Base-by-base conservation (phyloP, 1,139 yeast species). In the Saccharomycopsis phalli region DNA sequence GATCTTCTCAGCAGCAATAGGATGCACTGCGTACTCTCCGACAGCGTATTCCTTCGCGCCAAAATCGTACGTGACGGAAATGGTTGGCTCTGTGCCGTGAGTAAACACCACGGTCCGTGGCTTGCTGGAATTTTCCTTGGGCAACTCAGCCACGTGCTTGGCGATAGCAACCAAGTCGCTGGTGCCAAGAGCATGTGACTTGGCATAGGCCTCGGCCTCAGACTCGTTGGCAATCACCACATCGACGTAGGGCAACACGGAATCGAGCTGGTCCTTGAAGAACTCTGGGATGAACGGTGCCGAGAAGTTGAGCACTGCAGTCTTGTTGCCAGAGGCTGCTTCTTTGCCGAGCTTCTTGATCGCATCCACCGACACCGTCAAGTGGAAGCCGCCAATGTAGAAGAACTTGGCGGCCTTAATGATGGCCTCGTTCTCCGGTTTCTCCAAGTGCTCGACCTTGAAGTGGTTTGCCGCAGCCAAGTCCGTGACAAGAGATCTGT, bases 391-490 rank as follows among this genome's bases (percentile, higher is more conserved):
- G 57, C 97, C 98, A 57, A 91, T 82, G 72, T 91, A 91, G 70
- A 67, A 91, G 58, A 68, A 73, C 61, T 79, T 70, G 49, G 94
- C 97, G 41, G 68, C 70, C 65, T 84, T 86, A 46, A 91, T 95
- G 47, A 71, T 66, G 51, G 66, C 67, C 97, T 97, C 88, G 72
- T 88, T 86, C 65, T 82, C 94, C 50, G 94, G 84, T 58, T 74
- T 74, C 59, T 84, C 78, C 59, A 91, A 74, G 63, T 93, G 98
- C 45, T 75, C 76, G 41, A 91, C 79, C 59, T 81, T 82, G 77
- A 88, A 93, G 64, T 86, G 94, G 71, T 91, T 91, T 53, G 98
- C 98, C 53, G 99, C 99, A 55, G 84, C 96, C 56, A 91, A 74
- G 59, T 93, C 97, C 40, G 99, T 91, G 50, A 76, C 96, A 59